A percentile compares a stretch with the other conserved stretches of the same genome.
Conservation (phyloP, 2,329 filamentous ascomycete species). For the Colletotrichum costaricense region DNA sequence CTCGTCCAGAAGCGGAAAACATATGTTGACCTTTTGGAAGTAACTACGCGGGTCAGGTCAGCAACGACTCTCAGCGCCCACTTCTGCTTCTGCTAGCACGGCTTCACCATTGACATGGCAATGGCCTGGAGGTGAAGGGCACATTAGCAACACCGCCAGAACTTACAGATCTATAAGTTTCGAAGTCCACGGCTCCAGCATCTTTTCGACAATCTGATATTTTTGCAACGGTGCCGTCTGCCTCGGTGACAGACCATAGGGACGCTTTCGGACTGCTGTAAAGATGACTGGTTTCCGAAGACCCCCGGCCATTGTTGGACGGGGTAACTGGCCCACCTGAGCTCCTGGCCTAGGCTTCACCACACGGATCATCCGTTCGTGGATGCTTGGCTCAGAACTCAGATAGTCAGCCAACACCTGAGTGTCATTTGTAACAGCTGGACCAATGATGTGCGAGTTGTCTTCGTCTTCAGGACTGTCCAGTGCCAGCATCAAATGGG, state of each 20-base stretch:
- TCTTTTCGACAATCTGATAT: conserved; percentile 67
- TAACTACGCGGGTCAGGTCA: conserved; percentile 51
- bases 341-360: conserved; percentile 21
- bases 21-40: conserved; percentile 66
- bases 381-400: conserved; percentile 44
- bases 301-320: conserved; percentile 16
- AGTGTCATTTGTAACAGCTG: conserved; percentile 68
- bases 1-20: conserved; percentile 70
- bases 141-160: too few relatives aligned
- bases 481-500: conserved; percentile 40
- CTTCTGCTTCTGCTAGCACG: background rate
- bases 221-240: conserved; percentile 56
- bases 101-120: too few relatives aligned
- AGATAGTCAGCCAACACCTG: conserved; percentile 71
- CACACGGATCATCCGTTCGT: conserved; percentile 42
- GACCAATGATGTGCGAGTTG: conserved; percentile 68
- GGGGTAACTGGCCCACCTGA: conserved; percentile 13
- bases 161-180: conserved; percentile 62
- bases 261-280: conserved; percentile 58
- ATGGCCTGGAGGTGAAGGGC: too few relatives aligned
- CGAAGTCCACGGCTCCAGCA: conserved; percentile 64
- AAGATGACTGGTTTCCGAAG: conserved; percentile 53
- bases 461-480: conserved; percentile 49
- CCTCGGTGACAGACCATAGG: conserved; percentile 52
- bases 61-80: too few relatives aligned